These are phyloP conservation scores for Candida pini DNA, from an alignment of 805 yeast species.

Conservation along the genomic window DNA sequence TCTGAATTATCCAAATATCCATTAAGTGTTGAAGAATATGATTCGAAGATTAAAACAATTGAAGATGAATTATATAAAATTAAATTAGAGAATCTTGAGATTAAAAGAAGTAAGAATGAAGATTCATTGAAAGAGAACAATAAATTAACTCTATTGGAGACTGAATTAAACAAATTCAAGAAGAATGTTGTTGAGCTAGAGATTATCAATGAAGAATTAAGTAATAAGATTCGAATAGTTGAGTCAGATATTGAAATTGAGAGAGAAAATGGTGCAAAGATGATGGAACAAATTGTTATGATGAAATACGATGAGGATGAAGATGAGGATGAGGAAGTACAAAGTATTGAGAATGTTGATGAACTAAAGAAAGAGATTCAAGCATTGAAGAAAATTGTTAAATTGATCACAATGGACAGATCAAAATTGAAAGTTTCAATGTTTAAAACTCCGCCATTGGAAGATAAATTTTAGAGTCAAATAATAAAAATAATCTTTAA, in stretches of 20 bases:
- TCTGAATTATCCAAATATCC: constrained; percentile 13
- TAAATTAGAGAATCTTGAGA: constrained; percentile 4
- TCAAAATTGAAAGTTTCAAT: constrained; percentile 17
- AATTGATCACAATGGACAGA: constrained; percentile 17
- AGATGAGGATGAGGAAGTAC: not conserved
- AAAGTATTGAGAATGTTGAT: not conserved
- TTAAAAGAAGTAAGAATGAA: too few relatives aligned
- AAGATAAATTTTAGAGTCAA: too few relatives aligned
- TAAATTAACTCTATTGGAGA: constrained; percentile 1
- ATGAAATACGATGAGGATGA: constrained; percentile 25
- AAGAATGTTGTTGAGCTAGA: constrained; percentile 18
- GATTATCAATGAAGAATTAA: constrained; percentile 21
- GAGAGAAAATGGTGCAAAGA: constrained; percentile 12
- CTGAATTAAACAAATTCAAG: constrained; percentile 5
- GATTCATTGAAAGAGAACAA: constrained; percentile 6
- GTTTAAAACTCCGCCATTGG: constrained; percentile 22
- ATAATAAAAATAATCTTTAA: too few relatives aligned
- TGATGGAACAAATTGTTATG: constrained; percentile 20
- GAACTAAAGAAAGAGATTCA: not conserved
- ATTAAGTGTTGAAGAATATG: constrained; percentile 1
- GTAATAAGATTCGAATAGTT: constrained; percentile 15
- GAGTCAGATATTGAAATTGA: constrained; percentile 5
- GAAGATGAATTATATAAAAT: not conserved
- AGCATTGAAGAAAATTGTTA: constrained; percentile 16
- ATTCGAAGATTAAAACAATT: not conserved